These are phyloP conservation scores for Phyllosticta paracitricarpa DNA, from an alignment of 2,329 filamentous ascomycete species.

Conservation along the genomic window DNA sequence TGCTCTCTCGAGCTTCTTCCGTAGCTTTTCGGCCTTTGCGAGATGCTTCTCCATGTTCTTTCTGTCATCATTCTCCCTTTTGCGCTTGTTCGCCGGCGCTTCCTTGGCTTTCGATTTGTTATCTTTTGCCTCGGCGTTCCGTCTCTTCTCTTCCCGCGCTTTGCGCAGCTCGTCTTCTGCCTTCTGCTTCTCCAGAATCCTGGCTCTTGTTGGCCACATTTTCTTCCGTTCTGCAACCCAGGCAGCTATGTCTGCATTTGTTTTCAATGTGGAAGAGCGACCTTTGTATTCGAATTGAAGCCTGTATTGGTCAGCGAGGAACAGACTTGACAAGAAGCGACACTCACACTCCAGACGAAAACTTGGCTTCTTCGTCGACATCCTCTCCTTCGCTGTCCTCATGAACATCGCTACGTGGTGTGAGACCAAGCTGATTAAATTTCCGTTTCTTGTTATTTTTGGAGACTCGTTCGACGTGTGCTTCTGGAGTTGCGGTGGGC, in stretches of 20 bases:
- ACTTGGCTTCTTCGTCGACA: constrained; percentile 56
- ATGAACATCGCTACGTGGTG: constrained; percentile 45
- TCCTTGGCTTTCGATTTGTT: not conserved
- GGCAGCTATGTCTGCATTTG: constrained; percentile 57
- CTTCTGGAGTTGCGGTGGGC: constrained; percentile 10
- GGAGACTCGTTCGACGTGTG: not conserved
- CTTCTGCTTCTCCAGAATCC: constrained; percentile 54
- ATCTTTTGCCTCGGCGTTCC: constrained; percentile 1
- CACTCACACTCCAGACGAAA: constrained; percentile 44
- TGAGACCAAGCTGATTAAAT: constrained; percentile 62
- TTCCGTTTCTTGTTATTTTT: constrained; percentile 56
- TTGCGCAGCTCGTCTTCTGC: constrained; percentile 21
- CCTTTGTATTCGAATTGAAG: constrained; percentile 45
- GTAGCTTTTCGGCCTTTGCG: constrained; percentile 23
- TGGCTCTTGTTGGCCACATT: constrained; percentile 69
- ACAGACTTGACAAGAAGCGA: constrained; percentile 15
- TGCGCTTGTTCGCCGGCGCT: constrained; percentile 8
- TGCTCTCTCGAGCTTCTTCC: constrained; percentile 22
- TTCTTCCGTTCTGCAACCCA: constrained; percentile 76
- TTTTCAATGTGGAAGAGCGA: constrained; percentile 43
- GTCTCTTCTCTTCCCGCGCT: constrained; percentile 14
- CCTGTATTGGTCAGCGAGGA: constrained; percentile 12
- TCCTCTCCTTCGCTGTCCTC: constrained; percentile 51
- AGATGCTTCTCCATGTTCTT: constrained; percentile 9
- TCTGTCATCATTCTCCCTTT: constrained; percentile 11